Percentiles rank a stretch among this genome's conserved stretches.
Conservation (phyloP, 371 early-diverging fungal species). For the Actinomucor elegans region DNA sequence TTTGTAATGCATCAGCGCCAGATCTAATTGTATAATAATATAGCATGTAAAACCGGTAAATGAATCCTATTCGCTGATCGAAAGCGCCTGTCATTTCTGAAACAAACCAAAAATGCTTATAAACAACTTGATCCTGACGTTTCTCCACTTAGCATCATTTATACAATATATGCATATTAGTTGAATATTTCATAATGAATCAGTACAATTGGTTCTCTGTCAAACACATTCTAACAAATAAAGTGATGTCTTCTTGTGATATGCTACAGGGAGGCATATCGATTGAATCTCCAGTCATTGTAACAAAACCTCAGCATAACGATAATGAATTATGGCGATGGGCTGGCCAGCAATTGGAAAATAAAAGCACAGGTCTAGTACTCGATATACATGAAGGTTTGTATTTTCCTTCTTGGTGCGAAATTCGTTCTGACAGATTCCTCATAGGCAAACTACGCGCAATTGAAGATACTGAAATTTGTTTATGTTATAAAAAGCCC, state of each 20-base stretch:
- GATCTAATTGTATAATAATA: no score
- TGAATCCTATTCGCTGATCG: no score
- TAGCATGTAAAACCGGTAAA: no score
- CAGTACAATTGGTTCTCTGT: conserved; percentile 44
- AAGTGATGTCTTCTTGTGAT: conserved; percentile 20
- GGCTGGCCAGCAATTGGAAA: conserved; percentile 31
- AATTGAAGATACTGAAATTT: conserved; percentile 43
- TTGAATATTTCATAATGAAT: no score
- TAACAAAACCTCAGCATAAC: conserved; percentile 16
- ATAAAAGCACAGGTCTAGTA: conserved; percentile 38
- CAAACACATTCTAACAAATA: conserved; percentile 18
- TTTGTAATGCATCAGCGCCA: no score
- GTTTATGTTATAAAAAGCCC: conserved; percentile 30
- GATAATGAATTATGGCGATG: conserved; percentile 42
- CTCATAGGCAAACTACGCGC: conserved; percentile 26
- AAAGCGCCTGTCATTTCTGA: no score
- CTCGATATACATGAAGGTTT: conserved; percentile 47
- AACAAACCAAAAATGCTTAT: no score
- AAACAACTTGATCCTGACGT: no score
- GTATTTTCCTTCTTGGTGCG: no score
- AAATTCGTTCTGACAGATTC: background rate
- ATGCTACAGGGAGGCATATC: background rate
- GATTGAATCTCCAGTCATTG: conserved; percentile 35
- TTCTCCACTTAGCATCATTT: no score
- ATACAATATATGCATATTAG: no score